These are phyloP conservation scores for Viridothelium virens DNA, from an alignment of 495 filamentous ascomycete species.

Conservation along the genomic window DNA sequence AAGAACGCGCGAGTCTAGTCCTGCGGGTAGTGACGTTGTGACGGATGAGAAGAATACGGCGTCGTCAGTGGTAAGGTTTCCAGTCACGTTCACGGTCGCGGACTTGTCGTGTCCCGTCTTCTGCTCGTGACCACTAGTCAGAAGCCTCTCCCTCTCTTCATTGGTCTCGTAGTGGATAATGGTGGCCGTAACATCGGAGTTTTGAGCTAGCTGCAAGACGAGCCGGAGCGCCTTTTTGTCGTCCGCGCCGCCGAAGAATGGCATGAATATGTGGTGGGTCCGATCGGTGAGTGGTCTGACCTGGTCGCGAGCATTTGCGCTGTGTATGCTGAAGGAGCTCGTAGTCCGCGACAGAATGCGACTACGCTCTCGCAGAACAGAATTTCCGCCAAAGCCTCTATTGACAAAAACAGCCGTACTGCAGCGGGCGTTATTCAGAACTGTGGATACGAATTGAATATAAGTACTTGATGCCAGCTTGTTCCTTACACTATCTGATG, in stretches of 20 bases:
- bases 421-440: slow-evolving; percentile 53
- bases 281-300: slow-evolving; percentile 50
- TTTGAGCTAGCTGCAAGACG: slow-evolving; percentile 71
- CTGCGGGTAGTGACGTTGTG: slow-evolving; percentile 51
- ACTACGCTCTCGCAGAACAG: slow-evolving; percentile 31
- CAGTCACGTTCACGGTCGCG: slow-evolving; percentile 2
- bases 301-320: slow-evolving; percentile 35
- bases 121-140: background rate
- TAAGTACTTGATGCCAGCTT: slow-evolving; percentile 29
- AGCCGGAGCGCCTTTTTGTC: slow-evolving; percentile 75
- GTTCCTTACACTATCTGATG: slow-evolving; percentile 37
- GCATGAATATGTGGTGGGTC: slow-evolving; percentile 78
- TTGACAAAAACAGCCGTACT: slow-evolving; percentile 79
- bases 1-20: slow-evolving; percentile 53
- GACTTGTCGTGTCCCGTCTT: slow-evolving; percentile 24
- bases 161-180: slow-evolving; percentile 49
- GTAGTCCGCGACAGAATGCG: slow-evolving; percentile 40
- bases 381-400: slow-evolving; percentile 55
- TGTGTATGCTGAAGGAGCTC: slow-evolving; percentile 54
- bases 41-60: slow-evolving; percentile 54
- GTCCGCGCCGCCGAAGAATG: slow-evolving; percentile 79
- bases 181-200: slow-evolving; percentile 66
- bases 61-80: slow-evolving; percentile 40
- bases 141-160: slow-evolving; percentile 14
- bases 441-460: slow-evolving; percentile 44